phyloP scores from a whole-genome alignment of 371 early-diverging fungal genomes.

The Chytridiales sp. region DNA sequence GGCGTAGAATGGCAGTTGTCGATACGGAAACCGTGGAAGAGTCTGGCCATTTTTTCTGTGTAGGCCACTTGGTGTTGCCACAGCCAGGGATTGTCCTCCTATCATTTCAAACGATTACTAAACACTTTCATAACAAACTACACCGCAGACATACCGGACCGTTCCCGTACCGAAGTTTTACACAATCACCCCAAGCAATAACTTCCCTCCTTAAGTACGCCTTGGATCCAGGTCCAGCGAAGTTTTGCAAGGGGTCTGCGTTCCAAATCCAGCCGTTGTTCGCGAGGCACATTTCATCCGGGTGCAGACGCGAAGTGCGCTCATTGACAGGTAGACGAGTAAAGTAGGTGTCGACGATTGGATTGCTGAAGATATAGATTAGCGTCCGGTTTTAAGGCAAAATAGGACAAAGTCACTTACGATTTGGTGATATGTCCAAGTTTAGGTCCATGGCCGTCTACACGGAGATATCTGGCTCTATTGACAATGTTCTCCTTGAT shows the following conservation, averaged over 20 bases:
- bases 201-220: slow-evolving; percentile 91
- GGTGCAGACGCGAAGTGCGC: slow-evolving; percentile 43
- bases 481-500: slow-evolving; percentile 74
- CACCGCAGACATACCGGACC: slow-evolving; percentile 52
- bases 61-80: slow-evolving; percentile 92
- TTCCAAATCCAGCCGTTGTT: slow-evolving; percentile 99
- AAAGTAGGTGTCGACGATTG: slow-evolving; percentile 89
- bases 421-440: slow-evolving; percentile 52
- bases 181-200: slow-evolving; percentile 98
- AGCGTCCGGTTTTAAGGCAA: neutral
- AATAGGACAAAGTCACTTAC: slow-evolving; percentile 20
- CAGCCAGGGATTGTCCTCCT: slow-evolving; percentile 90
- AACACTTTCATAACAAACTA: slow-evolving; percentile 1
- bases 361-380: slow-evolving; percentile 50
- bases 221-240: slow-evolving; percentile 81
- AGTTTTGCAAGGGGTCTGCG: slow-evolving; percentile 88
- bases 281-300: slow-evolving; percentile 68
- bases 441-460: slow-evolving; percentile 66
- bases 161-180: slow-evolving; percentile 91
- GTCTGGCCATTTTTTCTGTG: slow-evolving; percentile 78
- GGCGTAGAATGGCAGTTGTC: slow-evolving; percentile 99
- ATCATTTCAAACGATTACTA: slow-evolving; percentile 1
- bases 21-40: slow-evolving; percentile 95
- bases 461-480: slow-evolving; percentile 80
- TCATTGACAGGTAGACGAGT: slow-evolving; percentile 60